These are phyloP conservation scores for Alternaria viburni DNA, from an alignment of 2,329 filamentous ascomycete species.

Conservation along the genomic window DNA sequence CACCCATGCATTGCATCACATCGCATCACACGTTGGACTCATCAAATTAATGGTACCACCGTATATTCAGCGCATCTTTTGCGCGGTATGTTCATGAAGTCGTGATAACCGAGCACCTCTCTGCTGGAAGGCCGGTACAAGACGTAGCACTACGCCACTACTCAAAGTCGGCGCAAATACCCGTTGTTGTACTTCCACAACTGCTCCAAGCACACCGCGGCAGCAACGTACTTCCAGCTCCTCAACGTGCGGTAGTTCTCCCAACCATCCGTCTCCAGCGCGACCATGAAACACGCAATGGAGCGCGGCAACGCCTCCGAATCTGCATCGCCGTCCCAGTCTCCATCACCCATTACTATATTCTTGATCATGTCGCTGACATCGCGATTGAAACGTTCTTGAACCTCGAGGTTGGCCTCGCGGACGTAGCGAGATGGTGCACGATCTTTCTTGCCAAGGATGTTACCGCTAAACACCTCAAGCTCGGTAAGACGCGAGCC, in stretches of 20 bases:
- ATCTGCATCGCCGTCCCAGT: constrained; percentile 33
- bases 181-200: constrained; percentile 43
- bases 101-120: neutral
- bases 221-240: constrained; percentile 62
- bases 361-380: constrained; percentile 52
- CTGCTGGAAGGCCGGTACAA: neutral
- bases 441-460: constrained; percentile 58
- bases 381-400: constrained; percentile 51
- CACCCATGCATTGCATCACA: neutral
- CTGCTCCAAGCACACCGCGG: constrained; percentile 58
- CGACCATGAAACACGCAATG: constrained; percentile 58
- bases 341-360: constrained; percentile 51
- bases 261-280: constrained; percentile 41
- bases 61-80: neutral
- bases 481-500: constrained; percentile 40
- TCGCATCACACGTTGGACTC: neutral
- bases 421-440: constrained; percentile 40
- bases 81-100: neutral
- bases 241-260: constrained; percentile 44
- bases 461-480: constrained; percentile 62
- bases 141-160: neutral
- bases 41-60: neutral
- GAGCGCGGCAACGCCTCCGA: constrained; percentile 55
- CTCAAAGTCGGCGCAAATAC: constrained; percentile 22
- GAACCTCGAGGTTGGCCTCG: constrained; percentile 43